Base-by-base conservation (phyloP, 208 protist species). In the Acanthamoeba rhysodes region DNA sequence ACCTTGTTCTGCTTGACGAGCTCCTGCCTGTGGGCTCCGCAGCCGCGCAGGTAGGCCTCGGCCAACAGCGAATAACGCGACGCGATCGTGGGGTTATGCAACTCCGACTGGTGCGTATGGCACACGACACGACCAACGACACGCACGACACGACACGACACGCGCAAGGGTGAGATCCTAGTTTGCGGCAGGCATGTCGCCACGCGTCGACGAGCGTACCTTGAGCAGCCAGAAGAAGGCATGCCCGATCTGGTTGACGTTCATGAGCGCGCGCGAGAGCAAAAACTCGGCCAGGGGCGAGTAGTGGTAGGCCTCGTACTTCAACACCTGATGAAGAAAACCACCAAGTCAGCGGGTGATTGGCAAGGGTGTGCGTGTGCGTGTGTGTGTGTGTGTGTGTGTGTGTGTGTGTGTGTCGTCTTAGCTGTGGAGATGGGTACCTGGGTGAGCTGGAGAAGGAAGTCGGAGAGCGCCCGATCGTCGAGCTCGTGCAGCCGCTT, bases 301-400 rank as follows among this genome's bases (percentile, higher is more conserved):
- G 76, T 98, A 95, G 59, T 98, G 97, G 62, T 98, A 97, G 2
- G 95, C 34, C 90, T 99, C 98, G 74, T 98, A 98, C 80, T 99
- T 99, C 88, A 97, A 68, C 98, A 97, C 55, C 18, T 68, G 59
- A 14, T 20, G 27, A 68, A 68, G 59, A 68, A 68, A 14, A 12
- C 59, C 22, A 12, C 45, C 2, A 4, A 48, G 45, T 48, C 2
- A 48, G 45, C 45, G 45, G 45, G 45, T 48, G 45, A 48, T 9
- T 48, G 7, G 10, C 8, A 48, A 2, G 45, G 45, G 10, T 12
- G 45, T 9, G 45, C 2, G 45, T 48, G 41, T 29, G 45, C 37
- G 37, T 96, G 95, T 20, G 91, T 95, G 10, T 45, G 41, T 45
- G 41, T 45, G 41, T 29, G 45, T 50, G 37, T 96, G 95, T 20